Evolutionary conservation across 345 rosid genomes (phyloP), one percentile per base, ranked within the genome.

Genomic region (Salix brachista): DNA sequence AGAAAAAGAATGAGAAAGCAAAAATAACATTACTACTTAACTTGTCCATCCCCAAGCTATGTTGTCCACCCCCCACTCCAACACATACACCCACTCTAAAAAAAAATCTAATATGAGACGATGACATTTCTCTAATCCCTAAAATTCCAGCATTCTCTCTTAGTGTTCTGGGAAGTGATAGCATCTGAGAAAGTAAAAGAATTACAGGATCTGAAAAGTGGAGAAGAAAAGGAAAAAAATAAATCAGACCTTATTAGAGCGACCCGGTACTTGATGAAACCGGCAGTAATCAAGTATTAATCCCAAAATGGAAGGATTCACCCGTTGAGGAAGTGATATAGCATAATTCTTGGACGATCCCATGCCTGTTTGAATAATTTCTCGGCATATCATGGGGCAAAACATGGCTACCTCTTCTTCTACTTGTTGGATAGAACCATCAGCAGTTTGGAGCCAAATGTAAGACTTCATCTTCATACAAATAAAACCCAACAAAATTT

Each of bases 341-440:
- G 97, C 91, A 83, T 87, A 82, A 70, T 89, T 91, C 80, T 91
- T 91, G 73, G 98, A 92, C 44, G 93, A 90, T 46, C 98, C 97
- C 90, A 85, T 83, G 80, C 96, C 91, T 50, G 82, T 90, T 44
- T 70, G 92, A 78, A 89, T 50, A 48, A 94, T 91, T 83, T 94
- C 97, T 67, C 85, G 90, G 76, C 91, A 91, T 84, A 94, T 94
- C 91, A 94, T 83, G 78, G 96, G 96, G 81, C 96, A 92, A 85
- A 88, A 94, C 93, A 91, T 91, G 69, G 97, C 97, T 85, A 91
- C 91, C 90, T 90, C 96, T 83, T 91, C 88, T 80, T 94, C 98
- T 74, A 92, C 96, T 91, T 88, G 96, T 73, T 91, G 98, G 81
- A 89, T 81, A 58, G 94, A 91, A 64, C 97, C 97, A 83, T 94